phyloP scores from a whole-genome alignment of 768 basidiomycete genomes.

The Boletus vinaceobasis region DNA sequence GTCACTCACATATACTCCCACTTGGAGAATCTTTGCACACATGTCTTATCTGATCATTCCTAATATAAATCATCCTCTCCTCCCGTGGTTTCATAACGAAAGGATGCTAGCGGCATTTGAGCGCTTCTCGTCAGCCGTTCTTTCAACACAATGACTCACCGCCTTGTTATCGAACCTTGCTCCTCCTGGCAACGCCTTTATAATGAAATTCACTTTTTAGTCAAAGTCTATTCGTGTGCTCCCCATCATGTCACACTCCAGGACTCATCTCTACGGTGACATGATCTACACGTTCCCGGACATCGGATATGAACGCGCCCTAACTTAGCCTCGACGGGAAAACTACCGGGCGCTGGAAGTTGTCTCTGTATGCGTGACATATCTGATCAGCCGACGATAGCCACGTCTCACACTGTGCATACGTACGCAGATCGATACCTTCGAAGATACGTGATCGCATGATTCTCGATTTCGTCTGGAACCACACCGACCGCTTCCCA shows the following conservation, averaged over 20 bases:
- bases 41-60: conserved; percentile 27
- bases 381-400: conserved; percentile 10
- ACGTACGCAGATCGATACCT: conserved; percentile 87
- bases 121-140: conserved; percentile 14
- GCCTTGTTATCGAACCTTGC: conserved; percentile 10
- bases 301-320: conserved; percentile 27
- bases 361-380: conserved; percentile 42
- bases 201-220: conserved; percentile 21
- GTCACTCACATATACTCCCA: conserved; percentile 8
- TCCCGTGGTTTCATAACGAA: conserved; percentile 17
- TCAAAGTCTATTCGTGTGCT: conserved; percentile 24
- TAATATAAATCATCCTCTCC: conserved; percentile 29
- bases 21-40: conserved; percentile 9
- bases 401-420: conserved; percentile 5
- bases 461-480: conserved; percentile 82
- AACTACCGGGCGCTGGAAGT: conserved; percentile 64
- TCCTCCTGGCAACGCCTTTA: conserved; percentile 29
- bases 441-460: conserved; percentile 87
- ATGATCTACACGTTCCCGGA: conserved; percentile 27
- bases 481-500: conserved; percentile 81
- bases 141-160: conserved; percentile 18
- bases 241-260: conserved; percentile 14
- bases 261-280: conserved; percentile 13
- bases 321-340: conserved; percentile 51
- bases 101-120: conserved; percentile 24